Evolutionary conservation across 352 stramenopile genomes (phyloP).

Genomic region (Pythium brachiatum): DNA sequence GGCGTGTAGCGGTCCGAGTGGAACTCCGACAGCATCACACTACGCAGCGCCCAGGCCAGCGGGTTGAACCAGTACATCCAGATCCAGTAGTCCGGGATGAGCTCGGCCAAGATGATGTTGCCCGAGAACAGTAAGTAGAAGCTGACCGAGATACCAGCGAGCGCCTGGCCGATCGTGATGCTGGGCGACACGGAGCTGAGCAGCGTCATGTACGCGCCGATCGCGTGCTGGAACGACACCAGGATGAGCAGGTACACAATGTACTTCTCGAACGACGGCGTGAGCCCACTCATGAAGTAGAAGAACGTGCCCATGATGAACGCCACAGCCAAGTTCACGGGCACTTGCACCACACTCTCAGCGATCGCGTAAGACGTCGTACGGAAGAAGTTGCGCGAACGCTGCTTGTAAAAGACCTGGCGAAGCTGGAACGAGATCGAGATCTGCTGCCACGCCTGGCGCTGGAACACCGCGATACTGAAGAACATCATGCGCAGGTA

Average conservation of each 20-base stretch:
- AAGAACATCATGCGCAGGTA: slow-evolving; percentile 77
- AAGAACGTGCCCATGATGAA: slow-evolving; percentile 52
- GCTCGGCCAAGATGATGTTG: slow-evolving; percentile 58
- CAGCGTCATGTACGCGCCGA: slow-evolving; percentile 57
- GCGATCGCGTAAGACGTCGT: slow-evolving; percentile 77
- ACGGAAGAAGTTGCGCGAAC: slow-evolving; percentile 85
- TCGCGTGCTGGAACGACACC: slow-evolving; percentile 68
- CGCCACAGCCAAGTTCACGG: slow-evolving; percentile 58
- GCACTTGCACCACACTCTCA: slow-evolving; percentile 45
- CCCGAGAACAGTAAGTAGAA: slow-evolving; percentile 69
- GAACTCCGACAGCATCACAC: slow-evolving; percentile 57
- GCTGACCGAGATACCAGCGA: slow-evolving; percentile 46
- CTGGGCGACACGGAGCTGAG: slow-evolving; percentile 44
- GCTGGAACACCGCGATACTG: slow-evolving; percentile 56
- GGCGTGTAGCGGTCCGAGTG: no score
- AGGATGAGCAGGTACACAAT: slow-evolving; percentile 74
- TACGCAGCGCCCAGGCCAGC: slow-evolving; percentile 44
- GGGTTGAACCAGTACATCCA: slow-evolving; percentile 76
- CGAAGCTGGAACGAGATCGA: slow-evolving; percentile 65
- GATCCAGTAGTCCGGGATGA: slow-evolving; percentile 66
- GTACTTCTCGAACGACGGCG: slow-evolving; percentile 44
- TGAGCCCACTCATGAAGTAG: slow-evolving; percentile 89
- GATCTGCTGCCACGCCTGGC: slow-evolving; percentile 63
- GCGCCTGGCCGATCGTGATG: slow-evolving; percentile 40
- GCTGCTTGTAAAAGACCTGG: slow-evolving; percentile 88